Percentiles rank a stretch among this genome's conserved stretches.
Evolutionary conservation across 208 protist genomes (phyloP).

Genomic region (Crithidia mellificae): DNA sequence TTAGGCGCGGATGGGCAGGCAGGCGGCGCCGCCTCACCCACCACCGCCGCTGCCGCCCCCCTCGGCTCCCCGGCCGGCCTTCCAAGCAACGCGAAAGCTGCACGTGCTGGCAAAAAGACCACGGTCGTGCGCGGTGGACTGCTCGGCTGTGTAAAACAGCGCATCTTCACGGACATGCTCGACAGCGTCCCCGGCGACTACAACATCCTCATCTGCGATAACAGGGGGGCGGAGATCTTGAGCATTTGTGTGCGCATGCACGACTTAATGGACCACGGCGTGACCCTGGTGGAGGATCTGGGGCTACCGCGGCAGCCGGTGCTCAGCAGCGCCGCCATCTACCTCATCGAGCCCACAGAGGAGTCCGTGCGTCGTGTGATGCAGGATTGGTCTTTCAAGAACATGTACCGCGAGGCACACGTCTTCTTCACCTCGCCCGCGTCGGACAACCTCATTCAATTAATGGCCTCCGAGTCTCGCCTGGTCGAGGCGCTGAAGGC

Average conservation of each 20-base stretch:
- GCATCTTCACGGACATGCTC: slow-evolving; percentile 64
- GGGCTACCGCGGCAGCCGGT: slow-evolving; percentile 60
- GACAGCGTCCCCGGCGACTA: slow-evolving; percentile 50
- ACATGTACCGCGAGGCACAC: slow-evolving; percentile 70
- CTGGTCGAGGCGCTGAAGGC: slow-evolving; percentile 48
- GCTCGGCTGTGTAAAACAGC: slow-evolving; percentile 53
- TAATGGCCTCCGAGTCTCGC: slow-evolving; percentile 41
- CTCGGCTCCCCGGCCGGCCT: background rate
- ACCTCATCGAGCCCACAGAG: slow-evolving; percentile 62
- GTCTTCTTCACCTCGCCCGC: slow-evolving; percentile 69
- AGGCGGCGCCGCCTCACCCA: background rate
- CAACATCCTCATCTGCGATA: slow-evolving; percentile 79
- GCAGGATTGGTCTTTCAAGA: slow-evolving; percentile 63
- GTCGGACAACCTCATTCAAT: slow-evolving; percentile 43
- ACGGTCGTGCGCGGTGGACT: slow-evolving; percentile 41
- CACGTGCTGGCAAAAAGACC: slow-evolving; percentile 21
- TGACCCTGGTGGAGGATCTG: slow-evolving; percentile 81
- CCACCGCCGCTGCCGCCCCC: background rate
- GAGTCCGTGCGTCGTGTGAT: slow-evolving; percentile 55
- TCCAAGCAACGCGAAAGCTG: slow-evolving; percentile 8
- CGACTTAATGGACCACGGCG: slow-evolving; percentile 77
- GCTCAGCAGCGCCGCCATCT: slow-evolving; percentile 62
- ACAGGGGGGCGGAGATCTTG: slow-evolving; percentile 51
- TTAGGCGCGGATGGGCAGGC: slow-evolving; percentile 9
- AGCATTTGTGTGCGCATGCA: slow-evolving; percentile 70